These are phyloP conservation scores for Amylocarpus encephaloides DNA, from an alignment of 2,329 filamentous ascomycete species.

Conservation along the genomic window DNA sequence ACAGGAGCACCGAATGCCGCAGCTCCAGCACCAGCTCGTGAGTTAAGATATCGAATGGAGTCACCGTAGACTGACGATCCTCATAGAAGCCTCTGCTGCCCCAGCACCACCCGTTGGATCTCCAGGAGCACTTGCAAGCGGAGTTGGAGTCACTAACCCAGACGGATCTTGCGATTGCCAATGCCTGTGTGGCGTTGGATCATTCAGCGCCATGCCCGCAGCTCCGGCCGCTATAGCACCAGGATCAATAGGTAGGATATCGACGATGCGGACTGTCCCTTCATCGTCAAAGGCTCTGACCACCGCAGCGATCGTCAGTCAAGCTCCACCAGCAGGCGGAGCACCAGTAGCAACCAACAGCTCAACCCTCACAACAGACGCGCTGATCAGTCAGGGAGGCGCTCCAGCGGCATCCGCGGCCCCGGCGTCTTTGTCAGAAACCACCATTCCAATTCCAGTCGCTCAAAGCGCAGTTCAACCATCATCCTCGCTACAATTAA, in stretches of 20 bases:
- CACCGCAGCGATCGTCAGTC: constrained; percentile 9
- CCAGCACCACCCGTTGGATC: constrained; percentile 10
- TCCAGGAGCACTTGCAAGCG: constrained; percentile 16
- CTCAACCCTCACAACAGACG: not conserved
- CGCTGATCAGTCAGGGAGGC: no score
- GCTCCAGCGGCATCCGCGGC: not conserved
- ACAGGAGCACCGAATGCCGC: not conserved
- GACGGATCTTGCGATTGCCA: constrained; percentile 20
- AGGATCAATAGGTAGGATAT: not conserved
- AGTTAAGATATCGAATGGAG: not conserved
- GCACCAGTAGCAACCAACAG: not conserved
- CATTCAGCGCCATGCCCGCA: constrained; percentile 13
- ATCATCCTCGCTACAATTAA: not conserved
- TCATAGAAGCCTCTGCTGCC: not conserved
- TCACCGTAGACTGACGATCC: not conserved
- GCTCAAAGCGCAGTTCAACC: constrained; percentile 1
- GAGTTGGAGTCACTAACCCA: constrained; percentile 11
- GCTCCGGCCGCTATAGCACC: not conserved
- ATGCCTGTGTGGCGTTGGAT: constrained; percentile 19
- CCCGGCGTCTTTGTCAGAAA: not conserved
- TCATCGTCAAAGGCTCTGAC: constrained; percentile 1
- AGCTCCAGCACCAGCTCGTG: not conserved
- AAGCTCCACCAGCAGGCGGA: not conserved
- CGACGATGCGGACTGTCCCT: not conserved
- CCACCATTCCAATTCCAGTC: not conserved